Percentiles rank a stretch among this genome's conserved stretches.
phyloP scores from a whole-genome alignment of 2,329 filamentous ascomycete genomes.

The Colletotrichum gloeosporioides region DNA sequence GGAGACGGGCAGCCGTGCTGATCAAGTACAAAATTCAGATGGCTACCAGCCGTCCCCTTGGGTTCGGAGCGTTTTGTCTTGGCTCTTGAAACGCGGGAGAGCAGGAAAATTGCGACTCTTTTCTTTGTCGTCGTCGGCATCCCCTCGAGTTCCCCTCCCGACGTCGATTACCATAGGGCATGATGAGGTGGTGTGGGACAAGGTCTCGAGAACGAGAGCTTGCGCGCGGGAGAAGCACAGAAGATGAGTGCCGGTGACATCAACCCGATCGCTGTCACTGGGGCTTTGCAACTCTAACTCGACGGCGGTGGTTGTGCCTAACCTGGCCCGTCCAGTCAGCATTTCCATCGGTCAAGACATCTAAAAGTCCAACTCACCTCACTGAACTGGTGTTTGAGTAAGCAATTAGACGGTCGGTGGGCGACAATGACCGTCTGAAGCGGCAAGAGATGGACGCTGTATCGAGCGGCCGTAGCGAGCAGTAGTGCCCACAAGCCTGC shows the following conservation, averaged over 20 bases:
- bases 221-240: not conserved
- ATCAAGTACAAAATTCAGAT: constrained; percentile 1
- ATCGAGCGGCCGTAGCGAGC: not conserved
- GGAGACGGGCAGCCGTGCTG: not conserved
- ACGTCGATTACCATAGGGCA: not conserved
- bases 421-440: not conserved
- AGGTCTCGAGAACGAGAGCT: not conserved
- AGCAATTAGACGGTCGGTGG: not conserved
- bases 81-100: constrained; percentile 12
- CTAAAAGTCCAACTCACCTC: not conserved
- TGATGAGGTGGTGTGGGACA: not conserved
- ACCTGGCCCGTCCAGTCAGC: not conserved
- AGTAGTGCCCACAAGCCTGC: not conserved
- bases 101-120: not conserved
- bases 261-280: not conserved
- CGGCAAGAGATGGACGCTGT: not conserved
- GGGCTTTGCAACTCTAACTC: constrained; percentile 7
- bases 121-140: not conserved
- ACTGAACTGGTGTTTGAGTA: not conserved
- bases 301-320: not conserved
- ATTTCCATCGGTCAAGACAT: not conserved
- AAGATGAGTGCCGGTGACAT: not conserved
- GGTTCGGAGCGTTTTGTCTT: constrained; percentile 19
- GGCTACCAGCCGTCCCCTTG: not conserved
- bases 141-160: not conserved